Evolutionary conservation across 108 stramenopile species (phyloP), one percentile per base, ranked within the genome.

Genomic region (Nitzschia inconspicua): DNA sequence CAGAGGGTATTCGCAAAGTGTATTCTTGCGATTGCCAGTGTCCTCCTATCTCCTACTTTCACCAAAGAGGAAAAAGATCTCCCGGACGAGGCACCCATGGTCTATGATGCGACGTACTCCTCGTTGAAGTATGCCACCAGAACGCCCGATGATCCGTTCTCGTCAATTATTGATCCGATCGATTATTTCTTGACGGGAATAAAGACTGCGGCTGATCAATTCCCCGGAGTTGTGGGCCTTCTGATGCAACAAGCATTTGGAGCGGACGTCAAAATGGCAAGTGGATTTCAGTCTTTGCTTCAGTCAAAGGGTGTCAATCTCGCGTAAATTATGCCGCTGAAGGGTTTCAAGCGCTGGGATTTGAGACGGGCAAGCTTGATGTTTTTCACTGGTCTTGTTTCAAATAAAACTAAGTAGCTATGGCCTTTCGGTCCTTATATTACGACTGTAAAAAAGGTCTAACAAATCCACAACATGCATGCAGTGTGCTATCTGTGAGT

Each of bases 71-170:
- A 39, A 22, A 50, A 30, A 6, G 65, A 70, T 23, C 56, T 63
- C 29, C 47, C 55, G 11, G 73, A 66, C 9, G 84, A 85, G 43
- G 71, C 77, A 25, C 79, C 74, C 18, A 58, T 72, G 39, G 70
- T 49, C 0, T 95, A 87, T 57, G 94, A 95, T 73, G 75, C 90
- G 14, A 75, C 82, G 24, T 91, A 72, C 56, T 88, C 90, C 1
- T 66, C 72, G 28, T 47, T 95, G 43, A 75, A 77, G 34, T 82
- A 80, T 71, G 94, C 90, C 7, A 47, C 41, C 7, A 74, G 75
- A 43, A 72, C 76, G 37, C 69, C 67, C 0, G 75, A 72, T 34
- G 94, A 95, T 58, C 79, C 86, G 10, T 90, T 95, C 44, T 30
- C 72, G 8, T 76, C 79, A n/a, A 54, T 90, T 42, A 28, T 55